phyloP scores from a whole-genome alignment of 176 grass and related monocot genomes.

The Zizania latifolia region DNA sequence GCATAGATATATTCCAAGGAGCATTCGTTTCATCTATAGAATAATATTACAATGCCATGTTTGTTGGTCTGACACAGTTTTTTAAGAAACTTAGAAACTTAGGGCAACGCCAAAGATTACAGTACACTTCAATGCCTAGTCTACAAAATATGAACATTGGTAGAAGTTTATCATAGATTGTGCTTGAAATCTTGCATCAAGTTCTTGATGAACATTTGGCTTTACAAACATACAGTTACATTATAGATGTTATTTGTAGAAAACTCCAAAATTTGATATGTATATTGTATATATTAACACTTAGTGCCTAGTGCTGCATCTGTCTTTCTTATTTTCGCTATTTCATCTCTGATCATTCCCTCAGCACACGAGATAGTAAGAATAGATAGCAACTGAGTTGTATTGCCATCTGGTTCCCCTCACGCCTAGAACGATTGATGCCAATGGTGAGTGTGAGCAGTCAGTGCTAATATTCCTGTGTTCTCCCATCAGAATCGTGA shows the following conservation, averaged over 20 bases:
- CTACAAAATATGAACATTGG: not conserved
- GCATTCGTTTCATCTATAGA: not conserved
- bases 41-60: not conserved
- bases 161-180: not conserved
- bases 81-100: not conserved
- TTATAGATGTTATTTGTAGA: too few species aligned
- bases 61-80: not conserved
- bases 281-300: too few species aligned
- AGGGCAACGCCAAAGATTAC: not conserved
- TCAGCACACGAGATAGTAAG: not conserved
- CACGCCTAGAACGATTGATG: not conserved
- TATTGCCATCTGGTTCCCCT: not conserved
- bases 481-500: not conserved
- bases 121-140: not conserved
- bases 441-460: not conserved
- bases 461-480: not conserved
- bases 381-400: not conserved
- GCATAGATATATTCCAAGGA: not conserved
- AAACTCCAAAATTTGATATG: too few species aligned
- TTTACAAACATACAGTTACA: not conserved
- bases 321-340: too few species aligned
- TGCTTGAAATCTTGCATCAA: not conserved
- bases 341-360: not conserved
- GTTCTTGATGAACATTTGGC: not conserved
- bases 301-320: too few species aligned